phyloP scores from a whole-genome alignment of 345 rosid genomes.

The Hevea brasiliensis region DNA sequence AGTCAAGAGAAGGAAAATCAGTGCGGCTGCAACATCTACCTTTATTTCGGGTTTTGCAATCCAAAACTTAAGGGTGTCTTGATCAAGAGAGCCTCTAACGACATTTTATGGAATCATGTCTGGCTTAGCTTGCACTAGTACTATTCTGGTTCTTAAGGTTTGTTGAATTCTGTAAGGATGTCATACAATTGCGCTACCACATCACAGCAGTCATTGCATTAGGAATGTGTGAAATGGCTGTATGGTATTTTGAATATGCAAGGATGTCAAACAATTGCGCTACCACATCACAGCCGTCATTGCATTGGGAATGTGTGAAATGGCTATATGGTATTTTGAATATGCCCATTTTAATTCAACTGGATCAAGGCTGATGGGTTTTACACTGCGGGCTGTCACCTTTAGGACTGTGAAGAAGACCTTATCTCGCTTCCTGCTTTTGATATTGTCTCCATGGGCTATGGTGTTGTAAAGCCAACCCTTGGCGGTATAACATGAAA shows the following conservation, averaged over 20 bases:
- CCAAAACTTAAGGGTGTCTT: constrained; percentile 50
- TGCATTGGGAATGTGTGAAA: constrained; percentile 97
- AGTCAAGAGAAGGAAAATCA: constrained; percentile 77
- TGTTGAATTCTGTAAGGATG: constrained; percentile 80
- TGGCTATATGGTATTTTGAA: constrained; percentile 82
- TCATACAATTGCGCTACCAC: constrained; percentile 83
- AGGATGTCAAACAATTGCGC: constrained; percentile 78
- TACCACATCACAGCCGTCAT: constrained; percentile 89
- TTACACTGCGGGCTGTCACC: constrained; percentile 88
- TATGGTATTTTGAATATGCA: constrained; percentile 95
- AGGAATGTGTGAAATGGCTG: constrained; percentile 95
- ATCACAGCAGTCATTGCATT: constrained; percentile 91
- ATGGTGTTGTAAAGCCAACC: constrained; percentile 89
- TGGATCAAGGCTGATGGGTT: constrained; percentile 79
- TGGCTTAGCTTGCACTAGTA: constrained; percentile 80
- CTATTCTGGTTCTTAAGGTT: constrained; percentile 81
- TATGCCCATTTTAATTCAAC: constrained; percentile 80
- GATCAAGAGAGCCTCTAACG: too few species aligned
- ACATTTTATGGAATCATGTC: constrained; percentile 30
- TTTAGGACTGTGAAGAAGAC: constrained; percentile 82
- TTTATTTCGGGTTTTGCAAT: constrained; percentile 63
- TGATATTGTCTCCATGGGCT: constrained; percentile 97
- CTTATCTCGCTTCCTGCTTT: constrained; percentile 80
- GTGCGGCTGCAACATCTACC: constrained; percentile 61
- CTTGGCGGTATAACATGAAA: constrained; percentile 83